Evolutionary conservation across 2,329 filamentous ascomycete genomes (phyloP).

Genomic region (Taxawa tesnikishii): DNA sequence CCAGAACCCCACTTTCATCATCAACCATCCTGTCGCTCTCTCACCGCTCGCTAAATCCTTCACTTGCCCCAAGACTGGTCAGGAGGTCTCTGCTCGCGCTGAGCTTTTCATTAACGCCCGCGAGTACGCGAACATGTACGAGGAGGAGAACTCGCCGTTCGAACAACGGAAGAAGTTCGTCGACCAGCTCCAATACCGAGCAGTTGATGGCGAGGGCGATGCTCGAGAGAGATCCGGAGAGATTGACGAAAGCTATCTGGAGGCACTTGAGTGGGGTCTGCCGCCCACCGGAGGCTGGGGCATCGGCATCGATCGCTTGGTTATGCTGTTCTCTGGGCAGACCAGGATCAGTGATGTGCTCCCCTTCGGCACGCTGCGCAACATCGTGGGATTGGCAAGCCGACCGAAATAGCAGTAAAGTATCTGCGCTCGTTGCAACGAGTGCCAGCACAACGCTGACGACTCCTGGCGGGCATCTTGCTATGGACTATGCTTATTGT

Average conservation of each 20-base stretch:
- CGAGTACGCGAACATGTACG: constrained; percentile 93
- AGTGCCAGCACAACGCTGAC: too few species aligned
- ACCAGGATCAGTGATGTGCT: constrained; percentile 75
- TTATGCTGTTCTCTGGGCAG: constrained; percentile 77
- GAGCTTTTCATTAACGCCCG: constrained; percentile 41
- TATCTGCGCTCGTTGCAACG: too few species aligned
- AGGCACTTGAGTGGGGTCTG: constrained; percentile 74
- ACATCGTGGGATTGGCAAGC: constrained; percentile 31
- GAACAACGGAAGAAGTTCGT: constrained; percentile 76
- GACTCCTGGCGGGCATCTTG: too few species aligned
- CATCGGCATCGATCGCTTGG: constrained; percentile 78
- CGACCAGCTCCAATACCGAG: constrained; percentile 34
- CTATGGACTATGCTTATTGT: too few species aligned
- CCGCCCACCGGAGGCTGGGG: constrained; percentile 98
- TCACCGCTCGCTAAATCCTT: constrained; percentile 87
- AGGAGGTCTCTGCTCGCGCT: constrained; percentile 31
- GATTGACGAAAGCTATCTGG: constrained; percentile 71
- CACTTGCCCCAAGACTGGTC: constrained; percentile 50
- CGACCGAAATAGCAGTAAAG: constrained; percentile 41
- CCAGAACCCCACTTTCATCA: constrained; percentile 67
- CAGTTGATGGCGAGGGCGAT: constrained; percentile 31
- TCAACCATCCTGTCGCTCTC: constrained; percentile 78
- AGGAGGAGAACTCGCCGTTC: constrained; percentile 90
- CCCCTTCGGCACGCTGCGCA: constrained; percentile 73
- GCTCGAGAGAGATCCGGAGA: constrained; percentile 26